Conservation (phyloP, 2,329 filamentous ascomycete genomes). For the Phialophora verrucosa region DNA sequence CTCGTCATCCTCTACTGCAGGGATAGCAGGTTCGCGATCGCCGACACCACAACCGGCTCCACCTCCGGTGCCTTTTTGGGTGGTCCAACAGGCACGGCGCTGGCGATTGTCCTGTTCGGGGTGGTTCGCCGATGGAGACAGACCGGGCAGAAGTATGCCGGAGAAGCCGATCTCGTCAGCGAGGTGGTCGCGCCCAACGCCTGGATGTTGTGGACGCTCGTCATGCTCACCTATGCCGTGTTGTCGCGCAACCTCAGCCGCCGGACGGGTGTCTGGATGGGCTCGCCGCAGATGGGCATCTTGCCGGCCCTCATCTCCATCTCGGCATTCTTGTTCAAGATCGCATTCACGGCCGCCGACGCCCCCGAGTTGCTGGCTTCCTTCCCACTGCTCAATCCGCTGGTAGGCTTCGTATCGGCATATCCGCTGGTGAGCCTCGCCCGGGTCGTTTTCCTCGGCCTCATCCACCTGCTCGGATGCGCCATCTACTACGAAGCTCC, state of each 20-base stretch:
- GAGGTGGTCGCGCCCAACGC: slow-evolving; percentile 69
- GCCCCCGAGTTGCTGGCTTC: slow-evolving; percentile 75
- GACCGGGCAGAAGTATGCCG: slow-evolving; percentile 93
- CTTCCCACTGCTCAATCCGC: slow-evolving; percentile 43
- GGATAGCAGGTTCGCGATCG: slow-evolving; percentile 21
- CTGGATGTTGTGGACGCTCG: slow-evolving; percentile 73
- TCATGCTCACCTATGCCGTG: slow-evolving; percentile 71
- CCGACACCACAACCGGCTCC: neutral
- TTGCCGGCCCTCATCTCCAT: slow-evolving; percentile 49
- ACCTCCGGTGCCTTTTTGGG: neutral
- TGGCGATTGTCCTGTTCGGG: slow-evolving; percentile 67
- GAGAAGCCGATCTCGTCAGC: slow-evolving; percentile 84
- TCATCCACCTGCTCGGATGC: slow-evolving; percentile 44
- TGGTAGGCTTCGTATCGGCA: slow-evolving; percentile 46
- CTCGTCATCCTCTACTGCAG: slow-evolving; percentile 51
- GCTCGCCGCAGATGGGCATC: slow-evolving; percentile 34
- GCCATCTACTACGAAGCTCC: slow-evolving; percentile 38
- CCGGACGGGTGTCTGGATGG: slow-evolving; percentile 38
- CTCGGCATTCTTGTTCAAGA: slow-evolving; percentile 79
- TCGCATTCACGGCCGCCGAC: slow-evolving; percentile 85
- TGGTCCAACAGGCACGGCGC: slow-evolving; percentile 42
- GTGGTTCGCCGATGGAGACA: slow-evolving; percentile 87
- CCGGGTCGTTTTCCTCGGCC: slow-evolving; percentile 57
- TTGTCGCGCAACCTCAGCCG: slow-evolving; percentile 56
- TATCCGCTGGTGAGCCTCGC: slow-evolving; percentile 52